Percentiles rank a stretch among this genome's conserved stretches.
Conservation (phyloP, 805 yeast species). For the Ascoidea asiatica region DNA sequence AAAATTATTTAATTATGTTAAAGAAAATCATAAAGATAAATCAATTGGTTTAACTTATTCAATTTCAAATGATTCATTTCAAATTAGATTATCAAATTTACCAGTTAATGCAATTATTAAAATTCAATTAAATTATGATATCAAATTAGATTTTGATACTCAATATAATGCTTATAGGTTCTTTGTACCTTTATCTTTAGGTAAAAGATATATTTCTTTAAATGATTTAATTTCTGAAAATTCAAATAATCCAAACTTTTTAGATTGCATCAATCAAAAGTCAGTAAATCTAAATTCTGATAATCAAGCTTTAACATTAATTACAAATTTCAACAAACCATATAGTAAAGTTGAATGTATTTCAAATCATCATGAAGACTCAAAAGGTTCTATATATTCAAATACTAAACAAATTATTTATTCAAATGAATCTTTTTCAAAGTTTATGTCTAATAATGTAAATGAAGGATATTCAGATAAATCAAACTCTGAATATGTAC, state of each 20-base stretch:
- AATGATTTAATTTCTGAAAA: background rate
- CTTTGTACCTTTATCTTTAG: background rate
- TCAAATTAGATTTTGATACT: background rate
- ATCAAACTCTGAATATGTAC: too few relatives aligned
- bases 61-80: constrained; percentile 14
- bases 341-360: background rate
- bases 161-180: background rate
- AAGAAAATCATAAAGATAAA: too few relatives aligned
- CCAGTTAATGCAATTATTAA: constrained; percentile 2
- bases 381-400: background rate
- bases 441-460: too few relatives aligned
- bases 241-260: background rate
- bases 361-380: background rate
- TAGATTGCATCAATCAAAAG: too few relatives aligned
- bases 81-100: constrained; percentile 17
- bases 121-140: background rate
- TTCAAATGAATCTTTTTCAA: background rate
- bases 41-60: background rate
- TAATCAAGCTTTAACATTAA: background rate
- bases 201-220: background rate
- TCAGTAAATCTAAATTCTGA: too few relatives aligned
- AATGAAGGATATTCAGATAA: too few relatives aligned
- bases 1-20: too few relatives aligned
- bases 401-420: background rate
- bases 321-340: background rate